These are phyloP conservation scores for Phanerochaete sordida DNA, from an alignment of 768 basidiomycete genomes.

Conservation along the genomic window DNA sequence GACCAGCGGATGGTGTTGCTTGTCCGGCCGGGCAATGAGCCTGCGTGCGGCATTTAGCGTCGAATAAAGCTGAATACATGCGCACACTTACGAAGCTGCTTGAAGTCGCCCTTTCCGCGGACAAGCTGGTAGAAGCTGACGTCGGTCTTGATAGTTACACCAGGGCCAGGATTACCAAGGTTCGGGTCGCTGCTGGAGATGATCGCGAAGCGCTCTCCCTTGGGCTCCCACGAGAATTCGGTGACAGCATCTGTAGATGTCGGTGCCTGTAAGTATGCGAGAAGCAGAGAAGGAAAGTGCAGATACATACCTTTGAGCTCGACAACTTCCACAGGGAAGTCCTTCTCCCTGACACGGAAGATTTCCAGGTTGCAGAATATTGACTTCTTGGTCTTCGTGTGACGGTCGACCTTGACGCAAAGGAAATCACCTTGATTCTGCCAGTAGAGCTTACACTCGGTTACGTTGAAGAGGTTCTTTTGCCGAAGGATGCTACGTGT, in stretches of 20 bases:
- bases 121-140: constrained; percentile 96
- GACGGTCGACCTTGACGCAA: constrained; percentile 98
- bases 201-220: constrained; percentile 93
- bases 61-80: constrained; percentile 3
- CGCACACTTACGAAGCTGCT: constrained; percentile 64
- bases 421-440: constrained; percentile 98
- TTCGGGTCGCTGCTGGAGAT: constrained; percentile 94
- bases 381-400: constrained; percentile 98
- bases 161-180: constrained; percentile 83
- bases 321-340: constrained; percentile 95
- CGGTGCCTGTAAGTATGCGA: constrained; percentile 1
- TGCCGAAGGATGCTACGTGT: constrained; percentile 79
- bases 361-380: constrained; percentile 98
- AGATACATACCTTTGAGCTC: constrained; percentile 80
- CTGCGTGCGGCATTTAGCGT: constrained; percentile 32
- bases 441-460: constrained; percentile 98
- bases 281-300: background rate
- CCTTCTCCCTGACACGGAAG: constrained; percentile 95
- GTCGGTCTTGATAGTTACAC: constrained; percentile 94
- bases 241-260: constrained; percentile 73
- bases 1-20: constrained; percentile 97
- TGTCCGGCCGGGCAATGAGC: constrained; percentile 74
- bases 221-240: constrained; percentile 99
- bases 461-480: constrained; percentile 97
- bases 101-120: constrained; percentile 90